Percentiles rank a stretch among this genome's conserved stretches.
phyloP scores from a whole-genome alignment of 257 asterid genomes.

The Solanum microdontum region DNA sequence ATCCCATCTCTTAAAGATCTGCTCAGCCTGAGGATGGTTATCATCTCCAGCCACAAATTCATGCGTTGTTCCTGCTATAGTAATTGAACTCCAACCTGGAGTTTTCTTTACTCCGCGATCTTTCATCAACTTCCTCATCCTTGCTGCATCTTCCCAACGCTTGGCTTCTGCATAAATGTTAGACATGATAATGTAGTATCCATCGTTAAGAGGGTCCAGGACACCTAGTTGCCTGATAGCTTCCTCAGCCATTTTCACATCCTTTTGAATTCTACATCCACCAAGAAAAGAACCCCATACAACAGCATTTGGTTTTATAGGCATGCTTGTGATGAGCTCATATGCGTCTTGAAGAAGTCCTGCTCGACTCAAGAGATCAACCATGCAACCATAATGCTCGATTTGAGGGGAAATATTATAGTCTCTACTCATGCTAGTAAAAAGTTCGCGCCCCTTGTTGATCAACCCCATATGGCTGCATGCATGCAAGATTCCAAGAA shows the following conservation, averaged over 20 bases:
- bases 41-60: constrained; percentile 69
- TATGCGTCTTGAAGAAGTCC: constrained; percentile 55
- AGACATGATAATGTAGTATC: constrained; percentile 46
- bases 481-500: constrained; percentile 52
- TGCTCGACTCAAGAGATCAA: constrained; percentile 57
- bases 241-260: constrained; percentile 47
- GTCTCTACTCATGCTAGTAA: constrained; percentile 40
- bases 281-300: constrained; percentile 77
- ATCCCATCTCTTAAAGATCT: constrained; percentile 29
- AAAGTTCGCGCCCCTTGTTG: constrained; percentile 33
- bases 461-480: constrained; percentile 63
- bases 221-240: constrained; percentile 28
- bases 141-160: constrained; percentile 38
- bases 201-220: constrained; percentile 44
- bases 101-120: constrained; percentile 40
- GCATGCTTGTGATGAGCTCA: constrained; percentile 37
- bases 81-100: constrained; percentile 35
- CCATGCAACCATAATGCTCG: constrained; percentile 77
- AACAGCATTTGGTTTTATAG: constrained; percentile 39
- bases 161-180: constrained; percentile 38
- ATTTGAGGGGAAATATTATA: constrained; percentile 33
- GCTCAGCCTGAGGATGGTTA: constrained; percentile 35
- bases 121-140: constrained; percentile 42
- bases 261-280: constrained; percentile 54
- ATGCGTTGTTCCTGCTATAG: constrained; percentile 31